phyloP scores from a whole-genome alignment of 2,329 filamentous ascomycete species.

The Nemania abortiva region DNA sequence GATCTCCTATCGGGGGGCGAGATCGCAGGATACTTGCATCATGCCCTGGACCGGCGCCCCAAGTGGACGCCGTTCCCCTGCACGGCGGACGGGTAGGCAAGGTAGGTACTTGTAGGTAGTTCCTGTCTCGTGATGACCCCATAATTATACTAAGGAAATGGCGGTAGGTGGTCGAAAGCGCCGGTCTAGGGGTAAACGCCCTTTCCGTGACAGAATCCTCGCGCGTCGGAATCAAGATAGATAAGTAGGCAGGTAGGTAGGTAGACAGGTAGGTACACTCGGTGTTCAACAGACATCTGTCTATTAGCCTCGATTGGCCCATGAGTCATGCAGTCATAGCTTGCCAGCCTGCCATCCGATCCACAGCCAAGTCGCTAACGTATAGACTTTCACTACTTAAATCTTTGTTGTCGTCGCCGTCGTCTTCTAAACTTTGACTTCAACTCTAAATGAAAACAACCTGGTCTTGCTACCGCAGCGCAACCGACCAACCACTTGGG shows the following conservation, averaged over 20 bases:
- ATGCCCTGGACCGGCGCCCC: constrained; percentile 24
- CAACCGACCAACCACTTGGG: not conserved
- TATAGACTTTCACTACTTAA: constrained; percentile 36
- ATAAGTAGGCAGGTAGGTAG: not conserved
- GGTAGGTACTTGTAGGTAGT: constrained; percentile 5
- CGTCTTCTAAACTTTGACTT: constrained; percentile 17
- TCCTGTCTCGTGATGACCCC: constrained; percentile 29
- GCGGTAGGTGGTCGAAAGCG: constrained; percentile 15
- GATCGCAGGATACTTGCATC: constrained; percentile 32
- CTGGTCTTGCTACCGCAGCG: not conserved
- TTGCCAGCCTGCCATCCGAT: constrained; percentile 31
- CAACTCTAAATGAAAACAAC: not conserved
- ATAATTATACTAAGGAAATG: constrained; percentile 10
- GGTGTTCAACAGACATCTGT: constrained; percentile 21
- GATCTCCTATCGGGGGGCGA: constrained; percentile 21
- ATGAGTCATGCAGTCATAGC: constrained; percentile 34
- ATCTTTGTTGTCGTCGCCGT: not conserved
- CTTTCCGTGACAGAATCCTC: constrained; percentile 31
- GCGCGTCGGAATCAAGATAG: constrained; percentile 12
- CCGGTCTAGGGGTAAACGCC: constrained; percentile 29
- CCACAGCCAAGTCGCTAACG: constrained; percentile 30
- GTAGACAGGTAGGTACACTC: not conserved
- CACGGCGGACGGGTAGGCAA: constrained; percentile 4
- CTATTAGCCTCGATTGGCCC: constrained; percentile 35
- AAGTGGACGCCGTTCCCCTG: constrained; percentile 17